Percentiles rank a stretch among this genome's conserved stretches.
phyloP scores from a whole-genome alignment of 495 filamentous ascomycete genomes.

The Penicillium arizonense region DNA sequence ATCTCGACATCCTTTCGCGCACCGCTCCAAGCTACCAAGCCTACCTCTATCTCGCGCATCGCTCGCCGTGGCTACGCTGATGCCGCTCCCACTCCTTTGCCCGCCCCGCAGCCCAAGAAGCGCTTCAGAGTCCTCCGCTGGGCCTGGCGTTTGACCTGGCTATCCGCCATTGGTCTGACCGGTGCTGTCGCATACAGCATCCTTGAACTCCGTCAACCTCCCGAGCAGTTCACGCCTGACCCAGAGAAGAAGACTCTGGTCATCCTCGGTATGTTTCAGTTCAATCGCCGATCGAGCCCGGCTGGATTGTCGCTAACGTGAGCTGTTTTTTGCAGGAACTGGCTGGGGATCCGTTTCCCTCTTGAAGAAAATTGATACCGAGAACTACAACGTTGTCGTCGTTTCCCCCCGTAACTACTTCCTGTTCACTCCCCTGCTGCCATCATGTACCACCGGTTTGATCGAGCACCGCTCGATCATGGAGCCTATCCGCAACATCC shows the following conservation, averaged over 20 bases:
- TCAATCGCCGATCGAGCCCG: background rate
- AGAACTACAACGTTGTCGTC: constrained; percentile 98
- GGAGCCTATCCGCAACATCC: constrained; percentile 95
- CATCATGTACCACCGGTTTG: constrained; percentile 93
- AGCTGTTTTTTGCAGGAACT: constrained; percentile 58
- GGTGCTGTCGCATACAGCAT: constrained; percentile 76
- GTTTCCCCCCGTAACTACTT: constrained; percentile 98
- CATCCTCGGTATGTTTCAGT: constrained; percentile 71
- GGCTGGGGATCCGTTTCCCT: constrained; percentile 97
- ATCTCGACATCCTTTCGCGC: constrained; percentile 33
- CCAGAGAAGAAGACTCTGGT: constrained; percentile 95
- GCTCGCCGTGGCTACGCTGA: constrained; percentile 44
- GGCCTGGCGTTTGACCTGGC: constrained; percentile 75
- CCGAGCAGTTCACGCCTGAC: constrained; percentile 76
- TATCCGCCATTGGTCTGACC: constrained; percentile 64
- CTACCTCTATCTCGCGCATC: constrained; percentile 28
- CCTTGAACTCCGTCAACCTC: constrained; percentile 76
- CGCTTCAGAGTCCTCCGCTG: constrained; percentile 55
- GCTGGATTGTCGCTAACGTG: constrained; percentile 12
- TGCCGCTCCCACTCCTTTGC: constrained; percentile 33
- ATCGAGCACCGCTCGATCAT: constrained; percentile 99
- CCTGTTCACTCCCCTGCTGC: constrained; percentile 96
- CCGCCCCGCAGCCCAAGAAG: constrained; percentile 44
- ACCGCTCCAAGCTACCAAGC: constrained; percentile 22
- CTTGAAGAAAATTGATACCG: constrained; percentile 95